Evolutionary conservation across 2,329 filamentous ascomycete genomes (phyloP).

Genomic region (Xylariomycetidae sp.): DNA sequence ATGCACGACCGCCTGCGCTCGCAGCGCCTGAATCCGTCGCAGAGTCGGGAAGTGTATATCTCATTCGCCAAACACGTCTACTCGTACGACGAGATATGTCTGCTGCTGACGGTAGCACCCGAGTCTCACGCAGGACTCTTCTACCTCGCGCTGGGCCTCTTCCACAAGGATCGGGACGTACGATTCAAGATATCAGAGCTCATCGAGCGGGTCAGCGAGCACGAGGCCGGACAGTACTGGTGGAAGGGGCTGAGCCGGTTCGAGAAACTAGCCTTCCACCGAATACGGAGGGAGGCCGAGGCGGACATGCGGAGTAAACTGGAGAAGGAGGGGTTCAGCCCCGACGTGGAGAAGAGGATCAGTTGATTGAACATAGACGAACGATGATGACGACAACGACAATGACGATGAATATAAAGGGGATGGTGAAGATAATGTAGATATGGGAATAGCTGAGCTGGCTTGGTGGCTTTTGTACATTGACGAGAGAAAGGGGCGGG

Average conservation of each 20-base stretch:
- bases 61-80: constrained; percentile 71
- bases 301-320: constrained; percentile 43
- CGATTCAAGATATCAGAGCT: constrained; percentile 73
- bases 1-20: constrained; percentile 87
- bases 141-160: constrained; percentile 84
- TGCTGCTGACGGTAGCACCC: constrained; percentile 75
- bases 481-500: no score
- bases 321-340: constrained; percentile 38
- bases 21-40: constrained; percentile 69
- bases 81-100: constrained; percentile 79
- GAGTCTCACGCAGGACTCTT: constrained; percentile 87
- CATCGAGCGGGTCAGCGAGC: constrained; percentile 74
- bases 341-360: constrained; percentile 41
- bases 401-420: no score
- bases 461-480: no score
- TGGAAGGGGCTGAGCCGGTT: constrained; percentile 85
- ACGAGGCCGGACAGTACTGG: constrained; percentile 90
- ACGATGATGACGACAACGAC: no score
- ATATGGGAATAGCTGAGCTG: no score
- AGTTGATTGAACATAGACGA: no score
- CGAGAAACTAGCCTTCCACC: constrained; percentile 78
- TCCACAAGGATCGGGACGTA: constrained; percentile 82
- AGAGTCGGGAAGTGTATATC: constrained; percentile 80
- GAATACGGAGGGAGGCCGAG: constrained; percentile 66
- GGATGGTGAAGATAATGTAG: neutral